Percentiles rank a stretch among this genome's conserved stretches.
These are phyloP conservation scores for Apocynum venetum DNA, from an alignment of 257 asterid species.

Conservation along the genomic window DNA sequence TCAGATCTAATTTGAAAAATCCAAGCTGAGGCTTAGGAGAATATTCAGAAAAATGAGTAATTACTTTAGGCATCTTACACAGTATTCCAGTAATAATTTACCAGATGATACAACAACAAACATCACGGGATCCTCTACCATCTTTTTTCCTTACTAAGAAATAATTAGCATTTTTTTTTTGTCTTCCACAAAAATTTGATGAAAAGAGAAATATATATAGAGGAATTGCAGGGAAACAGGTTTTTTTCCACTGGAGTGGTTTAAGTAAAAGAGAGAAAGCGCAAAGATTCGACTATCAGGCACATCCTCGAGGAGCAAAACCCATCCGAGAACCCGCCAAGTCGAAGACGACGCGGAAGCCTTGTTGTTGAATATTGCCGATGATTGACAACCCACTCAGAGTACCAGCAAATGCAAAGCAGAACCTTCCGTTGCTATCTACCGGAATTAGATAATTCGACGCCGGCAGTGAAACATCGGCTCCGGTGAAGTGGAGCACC, in stretches of 20 bases:
- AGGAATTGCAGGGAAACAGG: neutral
- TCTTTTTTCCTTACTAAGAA: neutral
- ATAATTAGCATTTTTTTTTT: neutral
- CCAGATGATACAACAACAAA: conserved; percentile 12
- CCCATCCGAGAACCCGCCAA: conserved; percentile 37
- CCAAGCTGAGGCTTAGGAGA: too few relatives aligned
- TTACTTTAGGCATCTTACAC: conserved; percentile 4
- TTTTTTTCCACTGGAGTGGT: neutral
- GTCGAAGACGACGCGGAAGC: conserved; percentile 42
- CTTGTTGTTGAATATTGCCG: conserved; percentile 47
- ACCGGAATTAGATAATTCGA: conserved; percentile 88
- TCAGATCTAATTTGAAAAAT: too few relatives aligned
- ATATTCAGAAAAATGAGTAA: too few relatives aligned
- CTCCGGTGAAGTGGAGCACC: conserved; percentile 71
- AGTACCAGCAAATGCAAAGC: conserved; percentile 93
- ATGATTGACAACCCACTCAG: conserved; percentile 49
- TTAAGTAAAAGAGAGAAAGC: neutral
- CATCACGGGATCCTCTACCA: conserved; percentile 3
- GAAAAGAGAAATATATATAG: neutral
- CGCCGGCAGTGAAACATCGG: conserved; percentile 85
- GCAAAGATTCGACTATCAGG: conserved; percentile 3
- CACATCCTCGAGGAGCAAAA: conserved; percentile 39
- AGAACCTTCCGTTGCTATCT: conserved; percentile 57
- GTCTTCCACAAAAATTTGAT: neutral
- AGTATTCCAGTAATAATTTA: neutral